These are phyloP conservation scores for Oryza coarctata DNA, from an alignment of 176 grass and related monocot genomes.

Conservation along the genomic window DNA sequence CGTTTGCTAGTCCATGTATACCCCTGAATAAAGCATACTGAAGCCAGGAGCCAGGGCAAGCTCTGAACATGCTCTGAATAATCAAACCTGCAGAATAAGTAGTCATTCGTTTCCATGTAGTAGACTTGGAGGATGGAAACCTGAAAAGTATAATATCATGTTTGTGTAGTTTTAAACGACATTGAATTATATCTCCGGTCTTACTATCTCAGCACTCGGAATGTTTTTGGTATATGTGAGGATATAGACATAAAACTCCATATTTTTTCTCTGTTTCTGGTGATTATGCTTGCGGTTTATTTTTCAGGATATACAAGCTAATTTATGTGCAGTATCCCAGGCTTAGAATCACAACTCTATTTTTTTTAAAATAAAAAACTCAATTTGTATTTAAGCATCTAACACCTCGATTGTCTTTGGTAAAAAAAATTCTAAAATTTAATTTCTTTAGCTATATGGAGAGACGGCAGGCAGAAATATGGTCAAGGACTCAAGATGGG, in stretches of 20 bases:
- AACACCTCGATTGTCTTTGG: not conserved
- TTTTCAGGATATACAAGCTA: not conserved
- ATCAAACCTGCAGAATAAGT: not conserved
- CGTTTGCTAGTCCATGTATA: conserved; percentile 46
- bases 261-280: not conserved
- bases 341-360: too few species aligned
- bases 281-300: not conserved
- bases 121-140: not conserved
- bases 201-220: not conserved
- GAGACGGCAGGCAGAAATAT: not conserved
- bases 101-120: not conserved
- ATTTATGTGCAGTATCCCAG: too few species aligned
- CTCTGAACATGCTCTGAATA: not conserved
- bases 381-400: not conserved
- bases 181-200: not conserved
- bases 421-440: not conserved
- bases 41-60: not conserved
- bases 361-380: too few species aligned
- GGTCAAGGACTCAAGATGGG: not conserved
- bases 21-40: not conserved
- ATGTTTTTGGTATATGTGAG: not conserved
- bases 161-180: not conserved
- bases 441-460: not conserved
- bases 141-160: not conserved
- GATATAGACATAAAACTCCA: not conserved